phyloP scores from a whole-genome alignment of 1,284 basidiomycete species.

The Boletus semigastroideus region DNA sequence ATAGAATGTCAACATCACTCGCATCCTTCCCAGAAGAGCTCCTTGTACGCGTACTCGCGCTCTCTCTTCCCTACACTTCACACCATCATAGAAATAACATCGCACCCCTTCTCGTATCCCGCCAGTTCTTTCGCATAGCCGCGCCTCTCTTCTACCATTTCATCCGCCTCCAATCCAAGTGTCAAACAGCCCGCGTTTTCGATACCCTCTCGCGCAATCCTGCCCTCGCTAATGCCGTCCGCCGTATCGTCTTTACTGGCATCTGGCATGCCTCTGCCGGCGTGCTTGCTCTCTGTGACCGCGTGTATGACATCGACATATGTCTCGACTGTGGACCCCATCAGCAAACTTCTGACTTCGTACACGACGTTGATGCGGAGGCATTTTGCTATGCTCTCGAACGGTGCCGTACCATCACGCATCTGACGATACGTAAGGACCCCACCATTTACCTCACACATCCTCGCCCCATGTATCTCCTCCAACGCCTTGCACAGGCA shows the following conservation, averaged over 20 bases:
- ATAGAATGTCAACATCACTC: slow-evolving; percentile 24
- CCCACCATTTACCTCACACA: slow-evolving; percentile 51
- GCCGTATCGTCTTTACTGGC: slow-evolving; percentile 37
- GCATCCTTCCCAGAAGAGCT: slow-evolving; percentile 56
- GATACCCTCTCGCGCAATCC: slow-evolving; percentile 38
- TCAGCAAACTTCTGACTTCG: neutral
- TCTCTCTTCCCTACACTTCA: slow-evolving; percentile 35
- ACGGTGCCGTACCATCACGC: slow-evolving; percentile 34
- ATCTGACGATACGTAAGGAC: slow-evolving; percentile 51
- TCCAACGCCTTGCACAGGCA: slow-evolving; percentile 44
- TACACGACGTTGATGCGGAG: slow-evolving; percentile 31
- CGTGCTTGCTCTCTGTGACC: slow-evolving; percentile 34
- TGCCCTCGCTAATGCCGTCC: slow-evolving; percentile 38
- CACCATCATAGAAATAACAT: slow-evolving; percentile 26
- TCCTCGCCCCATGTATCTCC: slow-evolving; percentile 41
- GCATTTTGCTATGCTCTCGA: slow-evolving; percentile 44
- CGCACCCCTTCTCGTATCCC: slow-evolving; percentile 48
- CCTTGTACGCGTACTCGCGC: slow-evolving; percentile 49
- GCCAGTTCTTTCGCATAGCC: slow-evolving; percentile 49
- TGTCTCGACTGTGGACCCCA: slow-evolving; percentile 39
- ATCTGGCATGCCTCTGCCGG: slow-evolving; percentile 29
- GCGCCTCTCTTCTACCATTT: slow-evolving; percentile 52
- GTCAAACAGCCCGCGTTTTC: slow-evolving; percentile 41
- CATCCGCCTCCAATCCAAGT: slow-evolving; percentile 40
- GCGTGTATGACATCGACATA: slow-evolving; percentile 43